Base-by-base conservation (phyloP, 768 basidiomycete genomes). In the Lepiota brunneoincarnata region DNA sequence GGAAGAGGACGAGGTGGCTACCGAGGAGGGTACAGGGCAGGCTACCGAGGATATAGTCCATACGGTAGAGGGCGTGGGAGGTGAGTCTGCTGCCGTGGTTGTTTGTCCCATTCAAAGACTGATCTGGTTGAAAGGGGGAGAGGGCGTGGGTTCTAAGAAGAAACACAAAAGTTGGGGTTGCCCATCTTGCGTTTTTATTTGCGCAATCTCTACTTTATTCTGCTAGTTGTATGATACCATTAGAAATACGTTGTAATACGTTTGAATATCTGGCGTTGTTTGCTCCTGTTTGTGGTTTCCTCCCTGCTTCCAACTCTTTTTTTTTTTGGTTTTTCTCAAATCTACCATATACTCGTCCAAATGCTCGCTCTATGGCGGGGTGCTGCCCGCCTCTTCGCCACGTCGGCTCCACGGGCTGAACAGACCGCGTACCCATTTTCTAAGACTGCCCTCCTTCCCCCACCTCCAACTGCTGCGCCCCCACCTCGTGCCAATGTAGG, bases 41-140 rank as follows among this genome's bases (percentile, higher is more conserved):
- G 75, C 2, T 77, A 76, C 55, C 66, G 81, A 41, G 79, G 83
- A 24, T 69, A 80, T 64, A 78, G 67, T 48, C 87, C 88, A 15
- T 88, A 89, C 67, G 70, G 77, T 57, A 70, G 81, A 56, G 80
- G 76, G 46, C 84, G 92, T 59, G 89, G 91, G 68, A 84, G 91
- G 89, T 90, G 67, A 71, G 82, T 63, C 43, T 31, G 17, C 18
- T 26, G 36, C 34, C 15, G 7, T 36, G 24, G 4, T 42, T 18
- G 17, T 5, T 12, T 6, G 26, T 39, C 17, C 6, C 21, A 17
- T 35, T 20, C 3, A 41, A 11, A 34, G 54, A 35, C 51, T 49
- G 52, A 49, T 39, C 3, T n/a, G 11, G 18, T 52, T 18, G 10
- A 7, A 55, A 73, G 72, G 58, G 72, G 71, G 45, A 56, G 91